Percentiles rank a stretch among this genome's conserved stretches.
These are phyloP conservation scores for Aspergillus sclerotioniger DNA, from an alignment of 495 filamentous ascomycete species.

Conservation along the genomic window DNA sequence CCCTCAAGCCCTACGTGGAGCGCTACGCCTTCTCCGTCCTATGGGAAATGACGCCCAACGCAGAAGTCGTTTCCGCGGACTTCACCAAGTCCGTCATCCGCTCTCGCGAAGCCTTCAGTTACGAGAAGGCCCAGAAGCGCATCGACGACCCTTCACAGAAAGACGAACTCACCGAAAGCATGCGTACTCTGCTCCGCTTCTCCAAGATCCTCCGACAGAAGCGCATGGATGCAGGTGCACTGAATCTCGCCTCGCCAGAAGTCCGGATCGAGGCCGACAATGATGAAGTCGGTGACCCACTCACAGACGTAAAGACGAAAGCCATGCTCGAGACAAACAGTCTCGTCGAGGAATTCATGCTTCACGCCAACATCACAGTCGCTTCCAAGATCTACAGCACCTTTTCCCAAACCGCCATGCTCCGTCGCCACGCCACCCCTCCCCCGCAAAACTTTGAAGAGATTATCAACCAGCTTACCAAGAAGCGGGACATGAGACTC, in stretches of 20 bases:
- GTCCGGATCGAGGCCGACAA: conserved; percentile 91
- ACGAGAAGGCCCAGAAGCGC: conserved; percentile 89
- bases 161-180: conserved; percentile 85
- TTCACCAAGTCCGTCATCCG: conserved; percentile 98
- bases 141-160: conserved; percentile 84
- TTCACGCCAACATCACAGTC: conserved; percentile 94
- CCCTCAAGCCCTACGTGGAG: conserved; percentile 94
- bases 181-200: conserved; percentile 81
- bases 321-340: conserved; percentile 93
- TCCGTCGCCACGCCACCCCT: conserved; percentile 86
- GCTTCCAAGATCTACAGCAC: conserved; percentile 81
- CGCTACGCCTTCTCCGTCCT: conserved; percentile 93
- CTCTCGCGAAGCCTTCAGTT: conserved; percentile 96
- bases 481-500: conserved; percentile 76
- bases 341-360: conserved; percentile 98
- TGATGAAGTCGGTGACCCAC: conserved; percentile 93
- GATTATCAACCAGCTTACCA: conserved; percentile 80
- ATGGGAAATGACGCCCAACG: conserved; percentile 87
- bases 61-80: conserved; percentile 73
- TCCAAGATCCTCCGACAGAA: conserved; percentile 95
- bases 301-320: conserved; percentile 90
- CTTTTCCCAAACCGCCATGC: conserved; percentile 92
- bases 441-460: conserved; percentile 96
- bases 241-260: conserved; percentile 94
- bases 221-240: conserved; percentile 90